These are phyloP conservation scores for Camelina hispida DNA, from an alignment of 345 rosid species.

Conservation along the genomic window DNA sequence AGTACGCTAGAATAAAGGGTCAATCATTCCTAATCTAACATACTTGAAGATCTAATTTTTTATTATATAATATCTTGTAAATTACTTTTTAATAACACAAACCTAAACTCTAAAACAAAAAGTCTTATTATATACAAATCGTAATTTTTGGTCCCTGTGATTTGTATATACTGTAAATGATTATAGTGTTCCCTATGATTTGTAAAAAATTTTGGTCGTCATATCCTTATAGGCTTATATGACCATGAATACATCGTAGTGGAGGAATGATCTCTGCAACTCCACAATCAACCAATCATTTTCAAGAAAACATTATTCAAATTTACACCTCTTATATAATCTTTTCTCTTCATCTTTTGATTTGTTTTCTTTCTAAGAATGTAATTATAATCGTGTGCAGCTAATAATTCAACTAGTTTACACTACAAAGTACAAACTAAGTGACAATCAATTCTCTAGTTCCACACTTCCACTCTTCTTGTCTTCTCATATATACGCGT, in stretches of 20 bases:
- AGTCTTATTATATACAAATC: not conserved
- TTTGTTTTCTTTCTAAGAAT: conserved; percentile 1
- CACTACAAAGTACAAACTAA: too few relatives aligned
- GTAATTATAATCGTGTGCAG: conserved; percentile 5
- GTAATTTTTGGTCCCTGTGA: not conserved
- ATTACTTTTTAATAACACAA: conserved; percentile 33
- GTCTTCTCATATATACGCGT: not conserved
- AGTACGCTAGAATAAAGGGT: conserved; percentile 31
- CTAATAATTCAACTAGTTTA: not conserved
- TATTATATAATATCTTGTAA: conserved; percentile 7
- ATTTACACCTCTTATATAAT: not conserved
- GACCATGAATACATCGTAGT: conserved; percentile 27
- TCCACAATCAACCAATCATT: conserved; percentile 32
- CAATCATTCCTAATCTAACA: conserved; percentile 42
- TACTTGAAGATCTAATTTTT: conserved; percentile 38
- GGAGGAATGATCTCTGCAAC: conserved; percentile 18
- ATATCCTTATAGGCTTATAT: conserved; percentile 36
- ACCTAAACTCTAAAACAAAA: conserved; percentile 4
- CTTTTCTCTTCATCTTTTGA: not conserved
- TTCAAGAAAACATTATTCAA: not conserved
- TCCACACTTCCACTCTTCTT: not conserved
- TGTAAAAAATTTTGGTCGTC: conserved; percentile 20
- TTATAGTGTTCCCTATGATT: conserved; percentile 33
- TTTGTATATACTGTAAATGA: not conserved
- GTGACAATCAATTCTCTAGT: too few relatives aligned